These are phyloP conservation scores for Solanum phureja DNA, from an alignment of 257 asterid species.

Conservation along the genomic window DNA sequence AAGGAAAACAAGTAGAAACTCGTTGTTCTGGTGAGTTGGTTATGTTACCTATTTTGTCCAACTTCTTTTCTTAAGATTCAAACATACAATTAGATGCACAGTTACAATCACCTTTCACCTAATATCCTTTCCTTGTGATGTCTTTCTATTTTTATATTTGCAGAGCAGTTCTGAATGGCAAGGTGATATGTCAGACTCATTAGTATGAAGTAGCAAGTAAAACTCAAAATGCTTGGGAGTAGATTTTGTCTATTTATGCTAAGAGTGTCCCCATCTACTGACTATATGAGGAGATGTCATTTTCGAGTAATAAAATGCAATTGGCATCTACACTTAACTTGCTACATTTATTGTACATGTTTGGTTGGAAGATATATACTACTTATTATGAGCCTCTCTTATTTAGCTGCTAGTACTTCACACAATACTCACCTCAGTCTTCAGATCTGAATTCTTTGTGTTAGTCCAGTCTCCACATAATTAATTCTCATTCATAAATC, in stretches of 20 bases:
- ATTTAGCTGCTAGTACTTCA: neutral
- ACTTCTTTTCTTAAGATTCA: slow-evolving; percentile 24
- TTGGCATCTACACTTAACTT: neutral
- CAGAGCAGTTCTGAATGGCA: neutral
- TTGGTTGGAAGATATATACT: neutral
- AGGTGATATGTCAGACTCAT: neutral
- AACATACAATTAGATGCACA: slow-evolving; percentile 15
- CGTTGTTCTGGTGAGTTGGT: slow-evolving; percentile 5
- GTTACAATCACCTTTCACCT: slow-evolving; percentile 53
- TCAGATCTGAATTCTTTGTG: neutral
- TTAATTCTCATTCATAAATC: neutral
- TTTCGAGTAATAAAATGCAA: neutral
- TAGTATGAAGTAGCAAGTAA: neutral
- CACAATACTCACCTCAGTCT: neutral
- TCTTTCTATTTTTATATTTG: neutral
- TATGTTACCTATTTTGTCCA: slow-evolving; percentile 5
- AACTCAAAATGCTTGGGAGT: neutral
- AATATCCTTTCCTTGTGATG: neutral
- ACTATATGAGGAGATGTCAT: neutral
- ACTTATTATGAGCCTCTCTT: neutral
- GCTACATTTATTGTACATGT: neutral
- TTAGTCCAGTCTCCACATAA: neutral
- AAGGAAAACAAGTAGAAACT: slow-evolving; percentile 22
- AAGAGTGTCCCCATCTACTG: neutral
- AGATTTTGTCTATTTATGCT: neutral